Percentiles rank a stretch among this genome's conserved stretches.
Evolutionary conservation across 257 asterid genomes (phyloP).

Genomic region (Penstemon davidsonii): DNA sequence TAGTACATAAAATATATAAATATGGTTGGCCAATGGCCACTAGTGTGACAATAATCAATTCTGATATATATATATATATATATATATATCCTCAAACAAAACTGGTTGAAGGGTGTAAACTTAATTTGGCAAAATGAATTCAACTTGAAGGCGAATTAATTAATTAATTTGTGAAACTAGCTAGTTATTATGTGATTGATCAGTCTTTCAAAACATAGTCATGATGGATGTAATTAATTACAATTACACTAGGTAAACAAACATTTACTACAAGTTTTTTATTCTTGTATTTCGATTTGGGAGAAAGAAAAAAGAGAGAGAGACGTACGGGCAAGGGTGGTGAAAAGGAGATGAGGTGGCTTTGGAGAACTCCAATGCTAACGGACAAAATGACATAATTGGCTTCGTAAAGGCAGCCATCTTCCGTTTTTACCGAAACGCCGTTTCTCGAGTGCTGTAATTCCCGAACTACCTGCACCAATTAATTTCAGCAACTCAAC

Average conservation of each 20-base stretch:
- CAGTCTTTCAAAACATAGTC: no score
- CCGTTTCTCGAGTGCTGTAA: conserved; percentile 85
- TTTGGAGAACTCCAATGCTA: conserved; percentile 93
- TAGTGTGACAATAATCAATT: conserved; percentile 19
- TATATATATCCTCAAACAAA: conserved; percentile 17
- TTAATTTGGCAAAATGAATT: no score
- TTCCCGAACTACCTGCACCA: conserved; percentile 82
- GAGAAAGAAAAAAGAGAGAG: background rate
- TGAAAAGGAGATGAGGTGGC: conserved; percentile 65
- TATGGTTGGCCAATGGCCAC: conserved; percentile 43
- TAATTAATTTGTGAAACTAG: no score
- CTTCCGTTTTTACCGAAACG: conserved; percentile 76
- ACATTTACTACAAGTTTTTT: no score
- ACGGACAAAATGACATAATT: conserved; percentile 76
- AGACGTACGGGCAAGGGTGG: conserved; percentile 79
- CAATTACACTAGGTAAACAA: background rate
- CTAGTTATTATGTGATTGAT: no score
- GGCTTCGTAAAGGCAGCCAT: conserved; percentile 85
- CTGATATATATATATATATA: no score
- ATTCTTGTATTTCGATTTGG: background rate
- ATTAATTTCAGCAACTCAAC: conserved; percentile 39
- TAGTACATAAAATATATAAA: conserved; percentile 23
- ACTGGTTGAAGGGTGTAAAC: no score
- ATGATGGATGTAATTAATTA: no score
- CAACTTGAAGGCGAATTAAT: no score